Conservation (phyloP, 495 filamentous ascomycete species). For the Trichoderma orchidacearum region DNA sequence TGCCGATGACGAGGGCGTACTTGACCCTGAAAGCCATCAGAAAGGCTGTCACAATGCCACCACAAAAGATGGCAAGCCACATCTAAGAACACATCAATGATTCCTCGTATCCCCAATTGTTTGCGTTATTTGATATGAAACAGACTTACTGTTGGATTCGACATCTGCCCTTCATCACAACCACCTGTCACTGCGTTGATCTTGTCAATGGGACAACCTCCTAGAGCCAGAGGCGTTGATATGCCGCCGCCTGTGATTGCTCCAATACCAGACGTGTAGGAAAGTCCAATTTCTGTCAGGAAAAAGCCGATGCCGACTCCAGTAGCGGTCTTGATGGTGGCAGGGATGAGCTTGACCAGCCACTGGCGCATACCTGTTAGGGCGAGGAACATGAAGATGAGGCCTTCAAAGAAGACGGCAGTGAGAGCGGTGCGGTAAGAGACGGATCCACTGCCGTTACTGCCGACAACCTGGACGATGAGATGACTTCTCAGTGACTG, state of each 20-base stretch:
- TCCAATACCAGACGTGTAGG: conserved; percentile 64
- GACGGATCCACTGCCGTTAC: conserved; percentile 47
- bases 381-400: conserved; percentile 50
- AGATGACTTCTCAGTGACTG: not conserved
- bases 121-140: not conserved
- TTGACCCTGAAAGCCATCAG: conserved; percentile 74
- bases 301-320: conserved; percentile 72
- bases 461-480: conserved; percentile 49
- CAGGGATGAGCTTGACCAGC: conserved; percentile 66
- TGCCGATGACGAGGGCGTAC: conserved; percentile 71
- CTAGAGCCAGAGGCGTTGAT: conserved; percentile 53
- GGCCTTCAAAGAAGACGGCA: conserved; percentile 60
- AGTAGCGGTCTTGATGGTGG: conserved; percentile 68
- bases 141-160: conserved; percentile 42
- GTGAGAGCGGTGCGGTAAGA: conserved; percentile 53
- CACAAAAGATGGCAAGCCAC: conserved; percentile 70
- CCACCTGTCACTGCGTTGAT: conserved; percentile 18
- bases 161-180: conserved; percentile 42
- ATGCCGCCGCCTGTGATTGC: conserved; percentile 46
- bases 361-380: conserved; percentile 71
- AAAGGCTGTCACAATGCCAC: conserved; percentile 61
- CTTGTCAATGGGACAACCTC: conserved; percentile 42
- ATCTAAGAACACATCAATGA: conserved; percentile 20
- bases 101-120: not conserved
- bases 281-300: conserved; percentile 64